Evolutionary conservation across 2,329 filamentous ascomycete genomes (phyloP).

Genomic region (Akanthomyces dipterigenus): DNA sequence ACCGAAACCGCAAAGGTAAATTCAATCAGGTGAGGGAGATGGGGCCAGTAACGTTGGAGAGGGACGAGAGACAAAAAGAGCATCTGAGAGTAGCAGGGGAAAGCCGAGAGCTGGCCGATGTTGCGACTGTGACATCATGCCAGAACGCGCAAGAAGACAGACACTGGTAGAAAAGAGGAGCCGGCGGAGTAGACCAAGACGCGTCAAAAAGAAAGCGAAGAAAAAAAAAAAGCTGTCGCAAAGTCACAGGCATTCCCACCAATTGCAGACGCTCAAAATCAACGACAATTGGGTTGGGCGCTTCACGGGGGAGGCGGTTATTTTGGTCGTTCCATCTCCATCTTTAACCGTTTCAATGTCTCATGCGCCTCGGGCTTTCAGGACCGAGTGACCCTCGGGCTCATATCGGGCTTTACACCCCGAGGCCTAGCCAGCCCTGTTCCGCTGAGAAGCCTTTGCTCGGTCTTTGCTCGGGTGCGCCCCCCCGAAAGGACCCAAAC

Average conservation of each 20-base stretch:
- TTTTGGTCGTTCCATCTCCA: not conserved
- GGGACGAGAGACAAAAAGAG: too few species aligned
- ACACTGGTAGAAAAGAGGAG: not conserved
- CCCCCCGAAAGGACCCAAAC: too few species aligned
- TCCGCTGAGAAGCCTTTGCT: not conserved
- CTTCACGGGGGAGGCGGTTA: not conserved
- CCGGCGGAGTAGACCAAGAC: not conserved
- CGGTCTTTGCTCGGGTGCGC: not conserved
- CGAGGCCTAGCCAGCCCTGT: not conserved
- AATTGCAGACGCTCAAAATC: not conserved
- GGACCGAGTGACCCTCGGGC: not conserved
- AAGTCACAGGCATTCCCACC: not conserved
- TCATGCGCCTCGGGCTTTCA: not conserved
- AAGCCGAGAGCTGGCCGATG: not conserved
- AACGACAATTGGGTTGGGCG: not conserved
- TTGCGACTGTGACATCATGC: conserved; percentile 2
- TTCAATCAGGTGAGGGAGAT: not conserved
- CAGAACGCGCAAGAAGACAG: not conserved
- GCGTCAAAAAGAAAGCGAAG: not conserved
- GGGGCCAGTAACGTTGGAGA: not conserved
- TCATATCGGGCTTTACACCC: not conserved
- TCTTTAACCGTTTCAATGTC: not conserved
- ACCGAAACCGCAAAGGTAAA: not conserved
- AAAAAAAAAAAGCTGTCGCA: not conserved
- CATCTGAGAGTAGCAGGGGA: not conserved